Evolutionary conservation across 2,329 filamentous ascomycete genomes (phyloP).

Genomic region (Zymoseptoria passerinii): DNA sequence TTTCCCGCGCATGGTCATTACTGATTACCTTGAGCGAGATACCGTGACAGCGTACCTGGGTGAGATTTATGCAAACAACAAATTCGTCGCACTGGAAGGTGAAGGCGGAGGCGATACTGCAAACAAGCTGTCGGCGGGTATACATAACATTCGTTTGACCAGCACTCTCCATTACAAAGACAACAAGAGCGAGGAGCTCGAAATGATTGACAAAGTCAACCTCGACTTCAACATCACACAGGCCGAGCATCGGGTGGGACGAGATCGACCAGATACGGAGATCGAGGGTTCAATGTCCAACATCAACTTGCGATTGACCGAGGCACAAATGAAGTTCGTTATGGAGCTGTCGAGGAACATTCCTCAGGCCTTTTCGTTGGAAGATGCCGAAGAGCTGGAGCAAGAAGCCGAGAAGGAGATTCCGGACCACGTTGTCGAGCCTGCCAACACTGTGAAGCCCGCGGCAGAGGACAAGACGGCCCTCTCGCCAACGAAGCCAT

Average conservation of each 20-base stretch:
- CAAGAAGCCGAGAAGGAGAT: slow-evolving; percentile 69
- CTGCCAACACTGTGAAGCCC: slow-evolving; percentile 43
- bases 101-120: slow-evolving; percentile 59
- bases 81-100: slow-evolving; percentile 73
- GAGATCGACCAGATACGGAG: slow-evolving; percentile 80
- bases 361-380: slow-evolving; percentile 74
- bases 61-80: slow-evolving; percentile 95
- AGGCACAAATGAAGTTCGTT: slow-evolving; percentile 83
- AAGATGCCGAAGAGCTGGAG: slow-evolving; percentile 57
- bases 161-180: slow-evolving; percentile 78
- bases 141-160: slow-evolving; percentile 83
- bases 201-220: slow-evolving; percentile 96
- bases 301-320: slow-evolving; percentile 80
- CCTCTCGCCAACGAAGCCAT: slow-evolving; percentile 20
- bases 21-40: slow-evolving; percentile 65
- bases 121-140: slow-evolving; percentile 84
- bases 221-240: slow-evolving; percentile 88
- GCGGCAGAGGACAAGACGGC: slow-evolving; percentile 31
- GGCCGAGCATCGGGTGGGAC: slow-evolving; percentile 70
- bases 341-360: slow-evolving; percentile 81
- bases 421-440: slow-evolving; percentile 46
- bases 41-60: slow-evolving; percentile 86
- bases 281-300: slow-evolving; percentile 89
- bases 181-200: slow-evolving; percentile 69
- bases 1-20: slow-evolving; percentile 71